Evolutionary conservation across 2,329 filamentous ascomycete species (phyloP), one percentile per base, ranked within the genome.

Genomic region (Balansia obtecta): DNA sequence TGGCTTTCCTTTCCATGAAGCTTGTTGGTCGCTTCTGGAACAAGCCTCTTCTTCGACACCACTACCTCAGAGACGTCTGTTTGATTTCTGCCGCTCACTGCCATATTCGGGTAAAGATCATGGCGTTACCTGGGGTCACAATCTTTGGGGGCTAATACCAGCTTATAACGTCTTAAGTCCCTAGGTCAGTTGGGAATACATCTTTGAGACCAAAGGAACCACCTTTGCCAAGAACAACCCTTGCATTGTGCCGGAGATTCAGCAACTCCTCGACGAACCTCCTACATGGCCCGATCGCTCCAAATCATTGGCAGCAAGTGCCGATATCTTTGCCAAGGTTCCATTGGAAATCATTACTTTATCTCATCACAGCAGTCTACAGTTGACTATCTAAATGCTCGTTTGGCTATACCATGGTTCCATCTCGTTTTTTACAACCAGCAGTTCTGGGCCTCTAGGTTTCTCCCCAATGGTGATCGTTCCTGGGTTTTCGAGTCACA

Each of bases 1-100:
- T 30, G 51, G 53, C 27, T 55, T 51, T 51, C 49, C 51, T n/a
- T 51, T 53, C 48, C 51, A 55, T 51, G 51, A 46, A 38, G 51
- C 51, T 38, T 55, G 51, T 45, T 55, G 46, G 53, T 45, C 38
- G 15, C 45, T 53, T 44, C 49, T 55, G n/a, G 52, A 54, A 44
- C 27, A 48, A 33, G 48, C 39, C 27, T 39, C 45, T 48, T 48
- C 43, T 18, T 44, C 50, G 11, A 37, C 33, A 33, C 33, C 33
- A 30, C 44, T 54, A 33, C 52, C 52, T 18, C 30, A n/a, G 0
- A 50, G 50, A 37, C 47, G 44, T 46, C 50, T 54, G 27, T 48
- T 48, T 33, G 47, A 52, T 2, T 40, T 52, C 32, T 54, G 47
- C 41, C 22, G 44, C 27, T 54, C 52, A 41, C 50, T 54, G 15